phyloP scores from a whole-genome alignment of 23 red algal species.

The Gracilariopsis chorda region DNA sequence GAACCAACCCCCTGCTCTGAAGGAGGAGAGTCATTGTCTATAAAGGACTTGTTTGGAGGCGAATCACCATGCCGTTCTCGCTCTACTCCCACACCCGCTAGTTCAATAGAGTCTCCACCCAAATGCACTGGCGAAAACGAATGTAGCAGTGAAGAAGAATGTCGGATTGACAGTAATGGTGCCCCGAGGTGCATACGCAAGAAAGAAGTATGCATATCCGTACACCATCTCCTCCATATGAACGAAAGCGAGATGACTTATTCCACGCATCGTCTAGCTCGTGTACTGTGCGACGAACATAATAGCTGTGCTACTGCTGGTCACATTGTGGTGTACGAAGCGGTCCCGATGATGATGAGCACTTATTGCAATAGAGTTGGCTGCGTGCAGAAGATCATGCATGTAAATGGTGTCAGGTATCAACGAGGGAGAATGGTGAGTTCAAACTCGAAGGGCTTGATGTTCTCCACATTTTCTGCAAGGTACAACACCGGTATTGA shows the following conservation, averaged over 20 bases:
- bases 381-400: neutral
- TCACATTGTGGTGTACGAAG: constrained; percentile 5
- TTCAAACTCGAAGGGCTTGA: neutral
- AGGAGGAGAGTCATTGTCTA: too few species aligned
- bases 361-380: neutral
- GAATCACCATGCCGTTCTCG: too few species aligned
- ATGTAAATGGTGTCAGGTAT: constrained; percentile 8
- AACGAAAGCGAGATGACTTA: neutral
- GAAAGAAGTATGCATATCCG: constrained; percentile 7
- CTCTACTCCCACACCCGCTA: too few species aligned
- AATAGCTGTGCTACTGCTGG: constrained; percentile 25
- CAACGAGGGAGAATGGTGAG: neutral
- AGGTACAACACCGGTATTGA: neutral
- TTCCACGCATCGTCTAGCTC: neutral
- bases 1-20: too few species aligned
- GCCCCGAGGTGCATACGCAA: too few species aligned
- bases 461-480: constrained; percentile 1
- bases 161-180: too few species aligned
- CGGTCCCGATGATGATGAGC: constrained; percentile 19
- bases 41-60: too few species aligned
- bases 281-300: constrained; percentile 21
- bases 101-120: too few species aligned
- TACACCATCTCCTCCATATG: neutral
- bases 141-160: too few species aligned
- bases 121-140: too few species aligned